These are phyloP conservation scores for Kluyveromyces nonfermentans DNA, from an alignment of 805 yeast species.

Conservation along the genomic window DNA sequence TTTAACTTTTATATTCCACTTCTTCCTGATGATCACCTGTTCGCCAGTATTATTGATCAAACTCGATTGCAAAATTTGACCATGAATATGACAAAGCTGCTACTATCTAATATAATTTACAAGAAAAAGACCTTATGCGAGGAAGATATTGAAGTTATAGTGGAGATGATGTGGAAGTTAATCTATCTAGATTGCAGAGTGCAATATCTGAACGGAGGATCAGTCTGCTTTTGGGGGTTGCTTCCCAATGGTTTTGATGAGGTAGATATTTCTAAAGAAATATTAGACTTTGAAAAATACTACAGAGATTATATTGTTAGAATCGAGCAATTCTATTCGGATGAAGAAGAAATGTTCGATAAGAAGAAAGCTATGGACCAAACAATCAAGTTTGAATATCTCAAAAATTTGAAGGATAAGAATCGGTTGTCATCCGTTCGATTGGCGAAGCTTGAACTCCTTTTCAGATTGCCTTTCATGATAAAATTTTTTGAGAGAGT, in stretches of 20 bases:
- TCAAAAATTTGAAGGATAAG: conserved; percentile 15
- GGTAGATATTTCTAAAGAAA: conserved; percentile 15
- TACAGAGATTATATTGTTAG: conserved; percentile 14
- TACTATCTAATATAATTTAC: not conserved
- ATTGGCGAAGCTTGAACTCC: conserved; percentile 37
- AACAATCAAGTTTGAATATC: conserved; percentile 9
- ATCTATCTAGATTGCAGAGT: conserved; percentile 3
- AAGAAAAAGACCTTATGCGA: not conserved
- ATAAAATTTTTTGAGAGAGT: conserved; percentile 70
- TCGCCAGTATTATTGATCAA: not conserved
- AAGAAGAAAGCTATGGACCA: conserved; percentile 31
- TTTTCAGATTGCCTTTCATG: conserved; percentile 67
- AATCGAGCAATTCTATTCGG: conserved; percentile 9
- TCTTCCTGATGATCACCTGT: conserved; percentile 1
- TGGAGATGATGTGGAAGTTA: conserved; percentile 2
- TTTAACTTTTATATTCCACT: conserved; percentile 2
- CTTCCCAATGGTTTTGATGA: conserved; percentile 1
- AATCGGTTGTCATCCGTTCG: conserved; percentile 14
- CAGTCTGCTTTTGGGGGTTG: conserved; percentile 1
- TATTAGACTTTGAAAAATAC: conserved; percentile 19
- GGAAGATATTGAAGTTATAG: not conserved
- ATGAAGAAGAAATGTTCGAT: conserved; percentile 10
- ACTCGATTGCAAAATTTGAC: not conserved
- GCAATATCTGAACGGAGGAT: not conserved
- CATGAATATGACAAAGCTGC: not conserved